phyloP scores from a whole-genome alignment of 2,329 filamentous ascomycete genomes.

The Hysterium pulicare region DNA sequence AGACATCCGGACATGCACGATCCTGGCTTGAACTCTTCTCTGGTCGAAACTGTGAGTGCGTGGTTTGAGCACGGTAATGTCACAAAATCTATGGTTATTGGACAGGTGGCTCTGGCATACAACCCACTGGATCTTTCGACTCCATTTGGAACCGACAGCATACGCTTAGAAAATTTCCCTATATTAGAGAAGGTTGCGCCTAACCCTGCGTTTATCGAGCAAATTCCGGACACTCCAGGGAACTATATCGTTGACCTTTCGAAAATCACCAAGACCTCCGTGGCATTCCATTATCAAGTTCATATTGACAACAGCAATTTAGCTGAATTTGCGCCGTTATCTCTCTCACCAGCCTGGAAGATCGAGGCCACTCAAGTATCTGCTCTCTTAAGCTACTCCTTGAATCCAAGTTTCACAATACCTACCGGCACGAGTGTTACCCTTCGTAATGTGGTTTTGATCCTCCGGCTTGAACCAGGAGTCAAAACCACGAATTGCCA shows the following conservation, averaged over 20 bases:
- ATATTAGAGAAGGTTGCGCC: conserved; percentile 89
- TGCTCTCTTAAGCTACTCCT: conserved; percentile 76
- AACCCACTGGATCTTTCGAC: conserved; percentile 55
- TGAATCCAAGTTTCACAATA: conserved; percentile 66
- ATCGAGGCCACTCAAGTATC: conserved; percentile 81
- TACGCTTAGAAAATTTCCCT: conserved; percentile 84
- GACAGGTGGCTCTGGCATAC: conserved; percentile 85
- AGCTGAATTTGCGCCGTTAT: conserved; percentile 64
- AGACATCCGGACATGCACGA: conserved; percentile 79
- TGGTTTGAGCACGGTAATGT: conserved; percentile 72
- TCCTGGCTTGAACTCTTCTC: conserved; percentile 78
- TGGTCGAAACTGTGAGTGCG: conserved; percentile 88
- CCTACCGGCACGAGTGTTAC: conserved; percentile 47
- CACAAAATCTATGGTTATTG: conserved; percentile 70
- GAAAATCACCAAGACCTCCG: conserved; percentile 67
- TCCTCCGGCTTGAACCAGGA: conserved; percentile 64
- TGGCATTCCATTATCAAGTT: conserved; percentile 91
- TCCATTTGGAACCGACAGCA: conserved; percentile 54
- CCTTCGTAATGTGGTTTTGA: conserved; percentile 71
- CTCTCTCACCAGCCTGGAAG: conserved; percentile 77
- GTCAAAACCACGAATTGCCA: conserved; percentile 65
- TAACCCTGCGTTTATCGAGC: conserved; percentile 85
- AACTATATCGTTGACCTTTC: conserved; percentile 75
- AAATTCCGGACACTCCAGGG: conserved; percentile 65
- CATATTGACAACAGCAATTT: conserved; percentile 60